These are phyloP conservation scores for Fraxinus anomala DNA, from an alignment of 257 asterid species.

Conservation along the genomic window DNA sequence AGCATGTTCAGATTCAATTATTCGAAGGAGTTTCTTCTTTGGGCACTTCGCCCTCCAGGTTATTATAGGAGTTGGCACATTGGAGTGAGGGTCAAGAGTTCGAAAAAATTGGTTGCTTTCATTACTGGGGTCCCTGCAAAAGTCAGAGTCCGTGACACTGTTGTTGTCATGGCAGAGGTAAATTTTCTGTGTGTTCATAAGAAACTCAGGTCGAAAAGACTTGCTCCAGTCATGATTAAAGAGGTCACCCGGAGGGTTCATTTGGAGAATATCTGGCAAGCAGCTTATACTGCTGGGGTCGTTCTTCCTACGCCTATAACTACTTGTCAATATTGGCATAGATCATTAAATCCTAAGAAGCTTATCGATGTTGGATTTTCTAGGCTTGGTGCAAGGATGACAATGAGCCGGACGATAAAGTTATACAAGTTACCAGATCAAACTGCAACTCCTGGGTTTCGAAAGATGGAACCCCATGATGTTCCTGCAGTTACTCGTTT, in stretches of 20 bases:
- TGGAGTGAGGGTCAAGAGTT: conserved; percentile 77
- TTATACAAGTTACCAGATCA: conserved; percentile 70
- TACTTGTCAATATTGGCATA: conserved; percentile 86
- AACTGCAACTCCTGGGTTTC: conserved; percentile 66
- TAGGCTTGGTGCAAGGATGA: conserved; percentile 83
- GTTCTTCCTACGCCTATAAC: conserved; percentile 83
- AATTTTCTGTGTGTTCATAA: conserved; percentile 84
- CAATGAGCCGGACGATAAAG: conserved; percentile 86
- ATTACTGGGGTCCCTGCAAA: conserved; percentile 86
- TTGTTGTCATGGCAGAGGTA: conserved; percentile 78
- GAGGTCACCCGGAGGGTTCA: conserved; percentile 86
- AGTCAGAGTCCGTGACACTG: conserved; percentile 65
- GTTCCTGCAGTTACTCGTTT: conserved; percentile 78
- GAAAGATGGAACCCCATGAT: conserved; percentile 81
- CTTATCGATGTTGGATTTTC: conserved; percentile 92
- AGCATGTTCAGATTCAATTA: conserved; percentile 85
- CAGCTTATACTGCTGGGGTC: conserved; percentile 91
- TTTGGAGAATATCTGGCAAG: conserved; percentile 89
- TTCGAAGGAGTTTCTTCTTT: conserved; percentile 84
- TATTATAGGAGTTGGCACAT: conserved; percentile 75
- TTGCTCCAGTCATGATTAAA: conserved; percentile 88
- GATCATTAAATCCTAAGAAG: conserved; percentile 83
- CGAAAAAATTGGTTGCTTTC: conserved; percentile 82
- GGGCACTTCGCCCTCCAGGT: conserved; percentile 91
- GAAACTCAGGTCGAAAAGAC: conserved; percentile 87